Evolutionary conservation across 148 eudicot genomes (phyloP).

Genomic region (Vaccinium macrocarpon): DNA sequence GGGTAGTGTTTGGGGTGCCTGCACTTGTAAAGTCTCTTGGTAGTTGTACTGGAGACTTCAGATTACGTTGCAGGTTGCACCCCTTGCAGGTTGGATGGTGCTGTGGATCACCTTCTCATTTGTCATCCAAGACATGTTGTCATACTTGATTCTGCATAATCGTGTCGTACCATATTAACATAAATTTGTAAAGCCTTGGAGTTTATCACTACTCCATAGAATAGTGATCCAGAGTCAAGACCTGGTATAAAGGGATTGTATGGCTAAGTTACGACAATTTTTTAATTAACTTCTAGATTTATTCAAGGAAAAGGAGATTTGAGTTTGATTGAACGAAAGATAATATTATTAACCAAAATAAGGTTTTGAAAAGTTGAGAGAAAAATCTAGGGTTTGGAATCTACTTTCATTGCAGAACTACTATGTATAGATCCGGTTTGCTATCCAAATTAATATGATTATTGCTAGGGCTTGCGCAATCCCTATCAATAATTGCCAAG

Average conservation of each 20-base stretch:
- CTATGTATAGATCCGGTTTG: background rate
- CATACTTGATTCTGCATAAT: background rate
- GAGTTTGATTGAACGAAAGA: background rate
- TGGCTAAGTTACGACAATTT: no score
- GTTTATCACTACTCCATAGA: background rate
- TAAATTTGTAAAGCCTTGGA: background rate
- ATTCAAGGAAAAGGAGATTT: background rate
- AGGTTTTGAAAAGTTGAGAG: background rate
- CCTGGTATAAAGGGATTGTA: no score
- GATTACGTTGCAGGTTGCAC: no score
- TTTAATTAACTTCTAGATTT: background rate
- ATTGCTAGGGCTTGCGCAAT: background rate
- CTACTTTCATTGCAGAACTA: background rate
- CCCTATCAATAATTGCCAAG: background rate
- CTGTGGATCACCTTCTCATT: background rate
- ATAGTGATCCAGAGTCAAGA: background rate
- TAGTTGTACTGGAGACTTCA: background rate
- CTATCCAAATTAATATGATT: background rate
- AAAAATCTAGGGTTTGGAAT: background rate
- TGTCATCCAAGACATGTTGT: background rate
- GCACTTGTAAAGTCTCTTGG: background rate
- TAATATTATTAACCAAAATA: background rate
- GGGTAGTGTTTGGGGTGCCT: background rate
- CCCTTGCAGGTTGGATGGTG: background rate
- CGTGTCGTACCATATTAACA: background rate